These are phyloP conservation scores for Schizochytrium sp. DNA, from an alignment of 108 stramenopile genomes.

Conservation along the genomic window DNA sequence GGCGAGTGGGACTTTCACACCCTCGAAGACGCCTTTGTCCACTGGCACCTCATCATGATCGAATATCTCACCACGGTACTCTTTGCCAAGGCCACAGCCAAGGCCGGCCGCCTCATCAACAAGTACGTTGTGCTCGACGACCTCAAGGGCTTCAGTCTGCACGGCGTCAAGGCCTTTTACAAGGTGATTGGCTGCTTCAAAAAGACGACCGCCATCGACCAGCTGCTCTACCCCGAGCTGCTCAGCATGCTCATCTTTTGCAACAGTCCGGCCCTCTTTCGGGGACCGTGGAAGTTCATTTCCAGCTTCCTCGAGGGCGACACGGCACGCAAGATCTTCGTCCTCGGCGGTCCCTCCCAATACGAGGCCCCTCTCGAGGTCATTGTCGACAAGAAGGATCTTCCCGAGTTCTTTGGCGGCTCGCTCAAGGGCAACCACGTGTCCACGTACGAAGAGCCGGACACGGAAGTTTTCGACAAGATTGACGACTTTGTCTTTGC, in stretches of 20 bases:
- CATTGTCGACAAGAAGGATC: background rate
- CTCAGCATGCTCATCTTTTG: background rate
- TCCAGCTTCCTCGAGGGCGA: background rate
- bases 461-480: background rate
- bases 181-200: background rate
- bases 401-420: background rate
- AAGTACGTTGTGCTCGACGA: conserved; percentile 10
- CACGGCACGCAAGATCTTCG: background rate
- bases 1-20: background rate
- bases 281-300: background rate
- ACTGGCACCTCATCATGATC: conserved; percentile 17
- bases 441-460: background rate
- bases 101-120: background rate
- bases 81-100: background rate
- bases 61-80: background rate
- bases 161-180: background rate
- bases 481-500: background rate
- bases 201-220: conserved; percentile 1
- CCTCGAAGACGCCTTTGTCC: background rate
- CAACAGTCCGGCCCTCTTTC: background rate
- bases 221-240: background rate
- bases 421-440: background rate
- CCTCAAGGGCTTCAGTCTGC: background rate
- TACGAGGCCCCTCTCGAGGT: background rate
- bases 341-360: background rate